Evolutionary conservation across 441 rosid genomes (phyloP).

Genomic region (Erodium trifolium): DNA sequence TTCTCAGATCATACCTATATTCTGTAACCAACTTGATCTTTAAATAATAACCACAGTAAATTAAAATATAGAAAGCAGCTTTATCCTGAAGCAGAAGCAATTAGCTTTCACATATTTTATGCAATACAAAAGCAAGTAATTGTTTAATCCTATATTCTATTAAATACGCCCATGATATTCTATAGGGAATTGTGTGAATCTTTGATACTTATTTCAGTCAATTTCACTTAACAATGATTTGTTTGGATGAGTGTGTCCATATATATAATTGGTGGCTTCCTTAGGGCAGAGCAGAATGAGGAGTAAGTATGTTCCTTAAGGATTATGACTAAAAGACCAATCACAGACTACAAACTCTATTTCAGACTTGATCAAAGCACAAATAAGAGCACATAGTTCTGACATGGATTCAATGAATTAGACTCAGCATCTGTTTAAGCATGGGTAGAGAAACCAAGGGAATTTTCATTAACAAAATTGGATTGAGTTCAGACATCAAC

Average conservation of each 20-base stretch:
- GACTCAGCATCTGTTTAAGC: background rate
- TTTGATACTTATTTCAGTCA: background rate
- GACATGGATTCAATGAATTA: background rate
- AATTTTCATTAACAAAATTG: background rate
- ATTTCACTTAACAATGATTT: background rate
- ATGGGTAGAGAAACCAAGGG: background rate
- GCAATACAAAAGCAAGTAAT: background rate
- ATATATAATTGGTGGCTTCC: background rate
- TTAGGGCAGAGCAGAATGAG: background rate
- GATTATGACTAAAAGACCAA: background rate
- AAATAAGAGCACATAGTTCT: background rate
- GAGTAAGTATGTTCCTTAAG: background rate
- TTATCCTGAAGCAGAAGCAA: background rate
- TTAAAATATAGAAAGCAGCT: background rate
- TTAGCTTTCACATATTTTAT: background rate
- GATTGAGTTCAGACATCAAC: background rate
- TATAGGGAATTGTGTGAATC: background rate
- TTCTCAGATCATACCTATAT: conserved; percentile 5
- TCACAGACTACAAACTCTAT: background rate
- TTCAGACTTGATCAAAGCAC: background rate
- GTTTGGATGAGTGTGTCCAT: background rate
- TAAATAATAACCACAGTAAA: background rate
- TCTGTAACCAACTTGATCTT: conserved; percentile 9
- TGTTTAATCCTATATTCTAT: background rate
- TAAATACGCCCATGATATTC: background rate